Conservation (phyloP, 2,329 filamentous ascomycete species). For the Alternaria hordeiaustralica region DNA sequence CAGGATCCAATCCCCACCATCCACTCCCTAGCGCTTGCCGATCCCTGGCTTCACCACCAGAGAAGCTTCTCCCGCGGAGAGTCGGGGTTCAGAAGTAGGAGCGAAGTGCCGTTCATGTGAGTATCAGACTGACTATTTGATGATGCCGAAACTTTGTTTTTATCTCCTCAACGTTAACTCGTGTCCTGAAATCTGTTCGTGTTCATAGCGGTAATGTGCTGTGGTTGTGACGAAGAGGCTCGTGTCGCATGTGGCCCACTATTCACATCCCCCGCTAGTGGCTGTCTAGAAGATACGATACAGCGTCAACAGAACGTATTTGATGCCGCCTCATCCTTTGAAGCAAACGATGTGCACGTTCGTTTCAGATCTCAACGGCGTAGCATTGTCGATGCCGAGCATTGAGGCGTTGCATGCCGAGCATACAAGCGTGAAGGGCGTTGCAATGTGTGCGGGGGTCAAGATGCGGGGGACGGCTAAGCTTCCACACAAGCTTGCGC, state of each 20-base stretch:
- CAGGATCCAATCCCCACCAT: slow-evolving; percentile 15
- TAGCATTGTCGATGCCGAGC: slow-evolving; percentile 5
- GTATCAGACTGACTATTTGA: not conserved
- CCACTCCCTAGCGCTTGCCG: slow-evolving; percentile 18
- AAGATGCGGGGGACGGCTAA: slow-evolving; percentile 16
- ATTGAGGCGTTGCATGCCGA: not conserved
- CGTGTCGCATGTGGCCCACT: not conserved
- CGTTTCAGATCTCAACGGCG: not conserved
- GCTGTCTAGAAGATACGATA: not conserved
- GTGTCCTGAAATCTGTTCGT: rapidly evolving
- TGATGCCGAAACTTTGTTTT: not conserved
- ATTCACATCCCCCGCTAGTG: not conserved
- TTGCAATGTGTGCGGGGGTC: slow-evolving; percentile 4
- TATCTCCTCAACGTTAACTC: not conserved
- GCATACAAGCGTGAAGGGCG: not conserved
- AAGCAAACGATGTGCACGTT: not conserved
- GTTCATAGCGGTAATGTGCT: not conserved
- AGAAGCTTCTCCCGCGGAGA: not conserved
- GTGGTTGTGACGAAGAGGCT: not conserved
- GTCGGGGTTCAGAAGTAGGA: not conserved
- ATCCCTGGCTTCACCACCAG: slow-evolving; percentile 10
- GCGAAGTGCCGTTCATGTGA: not conserved
- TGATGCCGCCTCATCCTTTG: not conserved
- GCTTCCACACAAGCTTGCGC: slow-evolving; percentile 16
- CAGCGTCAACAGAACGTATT: not conserved